Evolutionary conservation across 306 rosid genomes (phyloP), one percentile per base, ranked within the genome.

Genomic region (Rosa multiflora): DNA sequence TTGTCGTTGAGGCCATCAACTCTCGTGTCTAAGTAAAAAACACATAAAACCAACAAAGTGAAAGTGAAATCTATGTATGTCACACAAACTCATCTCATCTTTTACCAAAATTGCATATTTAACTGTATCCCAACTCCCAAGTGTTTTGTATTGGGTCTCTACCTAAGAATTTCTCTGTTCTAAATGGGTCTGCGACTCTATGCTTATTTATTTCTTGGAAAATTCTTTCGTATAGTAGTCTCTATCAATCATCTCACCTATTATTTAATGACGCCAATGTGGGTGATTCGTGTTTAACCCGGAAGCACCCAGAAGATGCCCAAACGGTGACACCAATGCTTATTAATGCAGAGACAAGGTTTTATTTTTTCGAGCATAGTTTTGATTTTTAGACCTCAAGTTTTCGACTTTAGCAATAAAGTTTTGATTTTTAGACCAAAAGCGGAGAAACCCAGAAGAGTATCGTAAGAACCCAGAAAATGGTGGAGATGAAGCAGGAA

Each of bases 251-350:
- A 32, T 32, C 37, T 32, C 37, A 32, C 37, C 37, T 32, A 10
- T 61, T 40, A 67, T 67, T 67, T 8, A 39, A 67, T 67, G 42
- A 62, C 42, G 7, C 68, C 42, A 12, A 21, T 62, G 8, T 35
- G 49, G 5, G 29, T 40, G 48, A 67, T 40, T 67, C 49, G 49
- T 40, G 49, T 40, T 67, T 9, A 67, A 67, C 49, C 6, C 32
- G 40, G 49, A 40, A 39, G 49, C 72, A 67, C 72, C 71, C 72
- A 40, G 72, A 67, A 67, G 48, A 40, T 39, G 48, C 72, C 47
- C 72, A 40, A 15, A 67, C 72, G 49, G 72, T 67, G 48, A 67
- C 72, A 67, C 49, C 72, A 20, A 67, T 40, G 72, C 51, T 32
- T 9, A 18, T 37, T 67, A 43, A 6, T 43, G 46, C 46, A 43